Evolutionary conservation across 2,329 filamentous ascomycete species (phyloP), one percentile per base, ranked within the genome.

Genomic region (Teratosphaeria viscida): DNA sequence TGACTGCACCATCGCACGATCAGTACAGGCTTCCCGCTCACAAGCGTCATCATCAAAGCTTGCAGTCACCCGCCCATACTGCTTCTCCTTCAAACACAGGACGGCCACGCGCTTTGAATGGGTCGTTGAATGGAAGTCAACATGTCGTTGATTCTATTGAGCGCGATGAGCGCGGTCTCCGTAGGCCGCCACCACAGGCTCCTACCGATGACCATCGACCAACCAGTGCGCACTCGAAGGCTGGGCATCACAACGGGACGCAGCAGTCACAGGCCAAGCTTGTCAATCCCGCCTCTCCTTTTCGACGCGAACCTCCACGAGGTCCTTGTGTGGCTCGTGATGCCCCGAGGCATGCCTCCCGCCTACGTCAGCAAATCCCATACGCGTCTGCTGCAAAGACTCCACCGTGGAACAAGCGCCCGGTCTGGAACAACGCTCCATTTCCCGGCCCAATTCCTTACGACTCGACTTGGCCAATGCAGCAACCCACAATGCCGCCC

Each of bases 221-320:
- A 19, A n/a, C 27, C 52, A 16, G 7, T 32, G 52, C 14, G 52
- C 52, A 16, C 5, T 26, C 52, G 23, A 5, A 32, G 27, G 10
- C 52, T 29, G 23, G 10, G 6, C 52, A 35, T 19, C 19, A 1
- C 37, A 27, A 26, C 23, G 7, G 32, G 8, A 2, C 27, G 8
- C 53, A 26, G 16, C 27, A 32, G 27, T 26, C 23, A 26, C 12
- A 26, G 5, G 47, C 14, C n/a, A 52, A 55, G 27, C 19, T 57
- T 16, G 56, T 58, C 10, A 59, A 59, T 49, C 55, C 56, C 6
- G 59, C 55, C 5, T 58, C 60, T 39, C 58, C 58, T 5, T 54
- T 19, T 19, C 29, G 49, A 14, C 35, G 27, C 16, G 27, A 27
- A 16, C 55, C 23, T 26, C 34, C 12, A 10, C 6, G 19, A 27